Percentiles rank a stretch among this genome's conserved stretches.
Conservation (phyloP, 2,329 filamentous ascomycete genomes). For the Colletotrichum cordylinicola region DNA sequence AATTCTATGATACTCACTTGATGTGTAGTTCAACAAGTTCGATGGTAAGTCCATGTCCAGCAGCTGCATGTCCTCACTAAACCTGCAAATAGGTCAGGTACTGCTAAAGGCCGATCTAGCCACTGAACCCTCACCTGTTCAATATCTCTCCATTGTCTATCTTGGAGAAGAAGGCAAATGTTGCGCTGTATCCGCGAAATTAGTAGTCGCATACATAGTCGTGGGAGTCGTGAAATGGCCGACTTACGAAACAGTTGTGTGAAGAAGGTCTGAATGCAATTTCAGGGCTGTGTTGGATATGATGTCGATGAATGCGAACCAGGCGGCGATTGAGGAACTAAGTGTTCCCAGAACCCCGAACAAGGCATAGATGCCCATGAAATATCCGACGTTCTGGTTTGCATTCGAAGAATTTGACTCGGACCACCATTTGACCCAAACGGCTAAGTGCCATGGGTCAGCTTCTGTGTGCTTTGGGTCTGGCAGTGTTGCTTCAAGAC, state of each 20-base stretch:
- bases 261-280: constrained; percentile 6
- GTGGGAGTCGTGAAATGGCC: background rate
- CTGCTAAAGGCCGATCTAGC: fast-evolving
- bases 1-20: background rate
- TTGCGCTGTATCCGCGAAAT: background rate
- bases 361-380: constrained; percentile 1
- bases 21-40: constrained; percentile 4
- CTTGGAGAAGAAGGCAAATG: background rate
- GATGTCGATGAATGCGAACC: constrained; percentile 9
- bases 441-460: background rate
- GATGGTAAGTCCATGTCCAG: constrained; percentile 13
- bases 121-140: background rate
- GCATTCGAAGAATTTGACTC: background rate
- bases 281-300: constrained; percentile 10
- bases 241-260: background rate
- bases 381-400: background rate
- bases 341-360: background rate
- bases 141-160: constrained; percentile 1
- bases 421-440: constrained; percentile 20
- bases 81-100: background rate
- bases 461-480: background rate
- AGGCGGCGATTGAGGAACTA: background rate
- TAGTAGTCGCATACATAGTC: background rate
- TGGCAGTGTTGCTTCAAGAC: background rate
- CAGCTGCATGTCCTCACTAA: constrained; percentile 16